These are phyloP conservation scores for Aspergillus cristatus DNA, from an alignment of 495 filamentous ascomycete species.

Conservation along the genomic window DNA sequence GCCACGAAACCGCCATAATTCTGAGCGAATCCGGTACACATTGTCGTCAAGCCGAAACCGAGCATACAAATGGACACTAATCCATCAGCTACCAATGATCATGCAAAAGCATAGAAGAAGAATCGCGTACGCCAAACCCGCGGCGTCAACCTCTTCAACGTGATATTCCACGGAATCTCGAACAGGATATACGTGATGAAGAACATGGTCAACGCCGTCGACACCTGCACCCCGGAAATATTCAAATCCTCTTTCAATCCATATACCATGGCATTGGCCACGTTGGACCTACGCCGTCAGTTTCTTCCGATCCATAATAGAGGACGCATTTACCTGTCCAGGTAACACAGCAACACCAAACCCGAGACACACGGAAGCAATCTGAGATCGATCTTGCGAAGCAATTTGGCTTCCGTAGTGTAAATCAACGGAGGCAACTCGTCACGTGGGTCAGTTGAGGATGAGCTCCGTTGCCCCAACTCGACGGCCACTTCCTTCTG, in stretches of 20 bases:
- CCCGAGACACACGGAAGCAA: conserved; percentile 1
- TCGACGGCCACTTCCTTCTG: background rate
- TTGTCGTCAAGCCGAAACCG: conserved; percentile 24
- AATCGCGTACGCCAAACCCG: conserved; percentile 48
- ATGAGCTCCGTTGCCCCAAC: background rate
- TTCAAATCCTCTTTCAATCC: conserved; percentile 45
- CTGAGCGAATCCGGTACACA: conserved; percentile 18
- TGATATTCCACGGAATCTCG: conserved; percentile 42
- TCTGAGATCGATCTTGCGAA: conserved; percentile 5
- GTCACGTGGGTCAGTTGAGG: background rate
- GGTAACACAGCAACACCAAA: background rate
- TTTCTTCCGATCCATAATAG: conserved; percentile 2
- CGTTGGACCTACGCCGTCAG: conserved; percentile 30
- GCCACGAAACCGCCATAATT: conserved; percentile 6
- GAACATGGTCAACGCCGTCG: conserved; percentile 28
- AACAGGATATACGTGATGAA: conserved; percentile 18
- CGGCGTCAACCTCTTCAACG: conserved; percentile 59
- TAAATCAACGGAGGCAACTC: conserved; percentile 1
- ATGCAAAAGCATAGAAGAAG: conserved; percentile 25
- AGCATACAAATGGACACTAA: conserved; percentile 18
- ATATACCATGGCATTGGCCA: conserved; percentile 45
- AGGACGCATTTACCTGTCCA: conserved; percentile 3
- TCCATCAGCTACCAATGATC: background rate
- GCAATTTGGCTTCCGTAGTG: conserved; percentile 2
- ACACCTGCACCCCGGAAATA: conserved; percentile 30